Percentiles rank a stretch among this genome's conserved stretches.
Evolutionary conservation across 805 yeast genomes (phyloP).

Genomic region (Metschnikowia gelsemii): DNA sequence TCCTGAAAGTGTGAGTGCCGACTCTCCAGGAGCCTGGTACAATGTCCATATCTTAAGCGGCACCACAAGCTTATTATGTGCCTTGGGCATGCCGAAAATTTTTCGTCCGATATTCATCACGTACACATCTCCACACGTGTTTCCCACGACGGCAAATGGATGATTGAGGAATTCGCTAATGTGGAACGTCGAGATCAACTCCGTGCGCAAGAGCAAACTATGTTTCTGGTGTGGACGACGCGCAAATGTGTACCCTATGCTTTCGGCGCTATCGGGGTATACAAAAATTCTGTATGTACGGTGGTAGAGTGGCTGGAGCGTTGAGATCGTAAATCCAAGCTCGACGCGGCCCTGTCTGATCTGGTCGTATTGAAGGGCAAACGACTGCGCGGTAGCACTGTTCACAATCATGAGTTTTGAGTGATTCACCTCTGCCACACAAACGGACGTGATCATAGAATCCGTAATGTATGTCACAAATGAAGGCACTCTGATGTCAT

Average conservation of each 20-base stretch:
- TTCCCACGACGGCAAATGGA: conserved; percentile 37
- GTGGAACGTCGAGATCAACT: conserved; percentile 30
- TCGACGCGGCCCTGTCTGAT: conserved; percentile 29
- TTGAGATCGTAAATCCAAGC: conserved; percentile 26
- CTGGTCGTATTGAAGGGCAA: conserved; percentile 23
- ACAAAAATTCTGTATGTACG: conserved; percentile 27
- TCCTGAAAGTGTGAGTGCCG: conserved; percentile 23
- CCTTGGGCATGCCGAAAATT: conserved; percentile 34
- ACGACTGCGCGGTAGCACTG: conserved; percentile 29
- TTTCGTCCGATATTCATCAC: conserved; percentile 41
- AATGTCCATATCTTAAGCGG: conserved; percentile 41
- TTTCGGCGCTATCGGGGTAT: conserved; percentile 29
- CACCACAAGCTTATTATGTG: conserved; percentile 38
- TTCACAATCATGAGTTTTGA: conserved; percentile 29
- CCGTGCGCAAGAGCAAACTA: conserved; percentile 30
- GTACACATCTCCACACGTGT: conserved; percentile 36
- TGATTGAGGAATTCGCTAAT: conserved; percentile 36
- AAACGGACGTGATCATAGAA: conserved; percentile 29
- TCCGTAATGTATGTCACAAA: conserved; percentile 33
- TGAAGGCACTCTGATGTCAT: conserved; percentile 29
- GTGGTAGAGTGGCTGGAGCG: conserved; percentile 32
- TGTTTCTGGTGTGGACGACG: conserved; percentile 38
- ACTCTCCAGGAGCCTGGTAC: conserved; percentile 14
- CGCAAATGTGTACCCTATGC: conserved; percentile 29
- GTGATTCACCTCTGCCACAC: conserved; percentile 26